Percentiles rank a stretch among this genome's conserved stretches.
These are phyloP conservation scores for Peronospora tabacina DNA, from an alignment of 352 stramenopile genomes.

Conservation along the genomic window DNA sequence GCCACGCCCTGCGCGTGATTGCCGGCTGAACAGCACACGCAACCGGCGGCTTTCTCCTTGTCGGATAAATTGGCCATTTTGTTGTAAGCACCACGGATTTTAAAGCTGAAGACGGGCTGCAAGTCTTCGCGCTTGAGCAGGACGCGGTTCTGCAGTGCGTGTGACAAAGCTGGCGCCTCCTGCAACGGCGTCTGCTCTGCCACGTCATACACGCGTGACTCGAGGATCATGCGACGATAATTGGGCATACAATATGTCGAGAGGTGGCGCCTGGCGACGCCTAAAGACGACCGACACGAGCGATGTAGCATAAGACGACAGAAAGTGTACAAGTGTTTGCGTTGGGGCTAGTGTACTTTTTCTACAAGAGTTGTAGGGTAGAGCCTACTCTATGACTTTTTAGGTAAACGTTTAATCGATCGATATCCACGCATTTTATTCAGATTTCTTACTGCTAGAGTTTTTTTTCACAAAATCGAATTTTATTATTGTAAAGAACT, in stretches of 20 bases:
- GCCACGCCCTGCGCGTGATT: constrained; percentile 99
- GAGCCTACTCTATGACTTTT: too few species aligned
- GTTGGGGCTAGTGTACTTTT: too few species aligned
- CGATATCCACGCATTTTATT: too few species aligned
- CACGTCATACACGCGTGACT: constrained; percentile 81
- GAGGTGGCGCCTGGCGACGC: constrained; percentile 11
- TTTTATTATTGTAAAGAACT: too few species aligned
- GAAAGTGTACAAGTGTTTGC: too few species aligned
- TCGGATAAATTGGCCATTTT: constrained; percentile 91
- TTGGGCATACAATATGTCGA: constrained; percentile 32
- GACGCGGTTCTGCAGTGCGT: constrained; percentile 71
- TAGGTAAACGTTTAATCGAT: too few species aligned
- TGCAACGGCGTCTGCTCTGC: constrained; percentile 81
- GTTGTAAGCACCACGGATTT: constrained; percentile 98
- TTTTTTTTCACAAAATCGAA: too few species aligned
- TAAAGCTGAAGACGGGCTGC: constrained; percentile 98
- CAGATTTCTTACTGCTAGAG: too few species aligned
- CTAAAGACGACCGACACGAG: constrained; percentile 4
- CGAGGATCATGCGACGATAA: constrained; percentile 83
- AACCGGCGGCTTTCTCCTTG: constrained; percentile 65
- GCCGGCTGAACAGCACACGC: constrained; percentile 82
- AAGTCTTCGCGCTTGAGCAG: constrained; percentile 95
- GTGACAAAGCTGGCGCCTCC: constrained; percentile 52
- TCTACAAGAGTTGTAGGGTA: too few species aligned
- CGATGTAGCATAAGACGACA: constrained; percentile 18